Conservation (phyloP, 345 rosid species). For the Euphorbia peplus region DNA sequence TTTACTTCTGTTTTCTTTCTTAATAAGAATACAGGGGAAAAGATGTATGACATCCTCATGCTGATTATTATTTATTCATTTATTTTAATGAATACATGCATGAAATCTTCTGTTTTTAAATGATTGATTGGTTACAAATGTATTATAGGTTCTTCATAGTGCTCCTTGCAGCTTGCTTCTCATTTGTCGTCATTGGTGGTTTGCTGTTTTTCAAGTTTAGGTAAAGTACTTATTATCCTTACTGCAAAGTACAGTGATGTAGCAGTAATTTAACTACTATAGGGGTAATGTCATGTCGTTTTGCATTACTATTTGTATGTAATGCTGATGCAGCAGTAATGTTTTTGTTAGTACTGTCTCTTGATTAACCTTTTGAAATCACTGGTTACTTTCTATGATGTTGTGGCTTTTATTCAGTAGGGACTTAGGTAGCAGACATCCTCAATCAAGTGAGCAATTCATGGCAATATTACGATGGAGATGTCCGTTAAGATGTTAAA, state of each 20-base stretch:
- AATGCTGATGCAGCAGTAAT: background rate
- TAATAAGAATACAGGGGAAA: background rate
- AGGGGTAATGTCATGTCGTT: background rate
- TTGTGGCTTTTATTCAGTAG: background rate
- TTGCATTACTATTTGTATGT: background rate
- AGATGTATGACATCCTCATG: slow-evolving; percentile 1
- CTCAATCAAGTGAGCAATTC: background rate
- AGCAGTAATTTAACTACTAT: slow-evolving; percentile 4
- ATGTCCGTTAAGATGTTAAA: background rate
- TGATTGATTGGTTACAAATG: slow-evolving; percentile 19
- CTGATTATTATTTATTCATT: background rate
- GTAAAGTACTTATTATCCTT: slow-evolving; percentile 36
- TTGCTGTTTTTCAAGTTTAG: slow-evolving; percentile 71
- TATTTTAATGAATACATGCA: slow-evolving; percentile 10
- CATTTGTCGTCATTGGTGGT: slow-evolving; percentile 85
- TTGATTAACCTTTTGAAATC: background rate
- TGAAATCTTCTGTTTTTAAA: slow-evolving; percentile 3
- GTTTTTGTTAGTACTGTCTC: background rate
- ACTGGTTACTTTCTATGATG: background rate
- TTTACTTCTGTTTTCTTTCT: background rate
- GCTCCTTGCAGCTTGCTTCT: slow-evolving; percentile 73
- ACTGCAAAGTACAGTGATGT: slow-evolving; percentile 7
- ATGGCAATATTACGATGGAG: background rate
- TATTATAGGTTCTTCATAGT: slow-evolving; percentile 72
- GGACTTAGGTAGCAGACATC: background rate